Conservation (phyloP, 2,329 filamentous ascomycete species). For the Pseudogymnoascus sp. region DNA sequence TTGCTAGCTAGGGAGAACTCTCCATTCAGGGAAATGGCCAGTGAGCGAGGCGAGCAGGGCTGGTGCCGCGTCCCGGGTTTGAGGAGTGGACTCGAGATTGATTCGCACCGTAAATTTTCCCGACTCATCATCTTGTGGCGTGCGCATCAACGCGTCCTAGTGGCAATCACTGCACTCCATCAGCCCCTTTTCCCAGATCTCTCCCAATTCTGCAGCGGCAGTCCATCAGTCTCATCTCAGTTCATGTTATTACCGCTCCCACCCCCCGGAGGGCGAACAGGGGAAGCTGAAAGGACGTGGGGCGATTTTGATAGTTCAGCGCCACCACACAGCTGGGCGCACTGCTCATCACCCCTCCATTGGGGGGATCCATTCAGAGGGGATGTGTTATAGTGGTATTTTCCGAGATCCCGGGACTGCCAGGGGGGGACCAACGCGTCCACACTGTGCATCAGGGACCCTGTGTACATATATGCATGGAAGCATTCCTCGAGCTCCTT, state of each 20-base stretch:
- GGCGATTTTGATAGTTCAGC: not conserved
- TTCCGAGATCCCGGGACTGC: constrained; percentile 1
- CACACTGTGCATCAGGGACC: constrained; percentile 2
- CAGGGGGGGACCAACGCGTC: not conserved
- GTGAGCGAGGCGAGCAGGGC: not conserved
- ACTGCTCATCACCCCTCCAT: not conserved
- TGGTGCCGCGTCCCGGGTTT: constrained; percentile 2
- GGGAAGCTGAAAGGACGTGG: not conserved
- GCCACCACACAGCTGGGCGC: not conserved
- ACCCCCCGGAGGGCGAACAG: not conserved
- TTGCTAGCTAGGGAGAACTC: not conserved
- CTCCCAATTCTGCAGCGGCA: constrained; percentile 4
- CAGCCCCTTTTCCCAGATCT: not conserved
- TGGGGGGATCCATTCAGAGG: not conserved
- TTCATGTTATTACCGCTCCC: not conserved
- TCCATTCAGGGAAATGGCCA: not conserved
- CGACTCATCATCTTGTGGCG: constrained; percentile 1
- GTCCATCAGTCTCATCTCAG: not conserved
- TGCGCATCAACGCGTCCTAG: not conserved
- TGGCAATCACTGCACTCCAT: not conserved
- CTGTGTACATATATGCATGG: constrained; percentile 7
- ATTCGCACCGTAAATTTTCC: not conserved
- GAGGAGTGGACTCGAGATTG: not conserved
- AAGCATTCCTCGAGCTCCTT: not conserved
- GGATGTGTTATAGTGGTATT: not conserved